Evolutionary conservation across 2,329 filamentous ascomycete species (phyloP), one percentile per base, ranked within the genome.

Genomic region (Emydomyces testavorans): DNA sequence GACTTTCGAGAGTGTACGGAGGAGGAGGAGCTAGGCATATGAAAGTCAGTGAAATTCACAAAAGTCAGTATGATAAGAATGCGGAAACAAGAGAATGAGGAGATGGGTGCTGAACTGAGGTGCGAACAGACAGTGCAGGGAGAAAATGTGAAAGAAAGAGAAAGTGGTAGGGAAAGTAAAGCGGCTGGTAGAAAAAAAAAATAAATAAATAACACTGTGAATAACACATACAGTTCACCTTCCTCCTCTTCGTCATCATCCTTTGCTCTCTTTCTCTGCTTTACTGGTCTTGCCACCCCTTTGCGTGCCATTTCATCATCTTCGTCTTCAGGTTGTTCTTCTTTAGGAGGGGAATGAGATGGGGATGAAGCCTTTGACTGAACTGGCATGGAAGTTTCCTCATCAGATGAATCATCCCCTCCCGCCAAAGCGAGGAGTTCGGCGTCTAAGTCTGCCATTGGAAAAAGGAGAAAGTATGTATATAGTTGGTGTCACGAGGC

Each of bases 351-450:
- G n/a, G 45, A 76, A 31, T 68, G 73, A 35, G 54, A 57, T 31
- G 55, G 74, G 71, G 59, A 78, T 69, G 64, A 58, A 68, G 67
- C 58, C 71, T 71, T 66, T 70, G 60, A 71, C 77, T 77, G 60
- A 75, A 77, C 50, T 66, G 61, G 66, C 46, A 74, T 71, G 52
- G 78, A 63, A 48, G 67, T 63, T 55, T 76, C 74, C 53, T 75
- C 72, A 53, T 74, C 72, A 43, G 71, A 73, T 51, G 70, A 69
- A 49, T 67, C 64, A 58, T 73, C 83, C 57, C 85, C 87, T 59
- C 87, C 92, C 47, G 89, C 92, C 55, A 96, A 80, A 61, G 86
- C 89, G 55, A 96, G 82, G 56, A 96, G 81, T 71, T 95, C 90
- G 59, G 90, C 88, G 63, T 96, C 90, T 56, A 95, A 77, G 62